phyloP scores from a whole-genome alignment of 1,284 basidiomycete genomes.

The Marasmius sp. region DNA sequence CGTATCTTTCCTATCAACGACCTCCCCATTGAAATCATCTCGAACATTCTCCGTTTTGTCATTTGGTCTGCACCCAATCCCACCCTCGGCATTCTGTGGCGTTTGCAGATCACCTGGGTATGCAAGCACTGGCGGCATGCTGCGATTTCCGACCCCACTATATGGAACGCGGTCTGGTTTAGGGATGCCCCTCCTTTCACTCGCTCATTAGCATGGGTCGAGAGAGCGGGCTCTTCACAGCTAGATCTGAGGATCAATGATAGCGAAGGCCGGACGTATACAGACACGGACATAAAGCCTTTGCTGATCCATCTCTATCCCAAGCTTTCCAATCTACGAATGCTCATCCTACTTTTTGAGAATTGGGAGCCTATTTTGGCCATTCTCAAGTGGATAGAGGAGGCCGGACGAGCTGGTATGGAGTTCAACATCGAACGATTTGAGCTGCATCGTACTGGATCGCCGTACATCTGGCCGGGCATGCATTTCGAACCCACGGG shows the following conservation, averaged over 20 bases:
- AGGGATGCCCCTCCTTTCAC: conserved; percentile 45
- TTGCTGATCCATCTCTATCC: conserved; percentile 47
- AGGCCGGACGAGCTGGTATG: not conserved
- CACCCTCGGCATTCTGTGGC: conserved; percentile 33
- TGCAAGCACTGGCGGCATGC: conserved; percentile 55
- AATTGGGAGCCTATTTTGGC: conserved; percentile 49
- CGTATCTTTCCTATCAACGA: conserved; percentile 56
- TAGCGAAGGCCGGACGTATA: conserved; percentile 32
- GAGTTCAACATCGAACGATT: conserved; percentile 43
- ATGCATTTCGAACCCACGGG: conserved; percentile 31
- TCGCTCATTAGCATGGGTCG: conserved; percentile 52
- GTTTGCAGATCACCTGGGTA: conserved; percentile 54
- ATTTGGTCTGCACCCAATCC: conserved; percentile 44
- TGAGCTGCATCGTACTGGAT: conserved; percentile 56
- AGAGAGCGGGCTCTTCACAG: conserved; percentile 49
- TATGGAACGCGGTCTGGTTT: conserved; percentile 66
- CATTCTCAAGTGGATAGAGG: conserved; percentile 45
- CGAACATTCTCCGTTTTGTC: conserved; percentile 58
- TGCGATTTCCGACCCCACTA: conserved; percentile 44
- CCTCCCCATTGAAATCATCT: conserved; percentile 62
- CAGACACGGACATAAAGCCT: conserved; percentile 39
- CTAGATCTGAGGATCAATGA: conserved; percentile 60
- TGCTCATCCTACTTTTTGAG: conserved; percentile 52
- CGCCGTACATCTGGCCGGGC: conserved; percentile 44
- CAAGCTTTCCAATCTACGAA: conserved; percentile 52